Evolutionary conservation across 1,284 basidiomycete species (phyloP), one percentile per base, ranked within the genome.

Genomic region (Paramarasmius palmivorus): DNA sequence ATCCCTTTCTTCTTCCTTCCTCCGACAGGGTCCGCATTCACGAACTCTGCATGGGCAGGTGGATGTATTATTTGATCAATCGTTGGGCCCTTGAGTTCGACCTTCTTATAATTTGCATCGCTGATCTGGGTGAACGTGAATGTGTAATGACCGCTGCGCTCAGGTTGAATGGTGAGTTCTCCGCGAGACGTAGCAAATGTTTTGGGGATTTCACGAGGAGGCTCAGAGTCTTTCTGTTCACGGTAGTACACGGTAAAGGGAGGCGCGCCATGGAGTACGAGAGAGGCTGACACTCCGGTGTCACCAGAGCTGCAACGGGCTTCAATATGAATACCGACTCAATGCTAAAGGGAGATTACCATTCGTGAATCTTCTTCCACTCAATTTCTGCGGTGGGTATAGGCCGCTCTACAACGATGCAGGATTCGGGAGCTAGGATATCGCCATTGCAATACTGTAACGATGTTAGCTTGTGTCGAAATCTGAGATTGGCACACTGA

Each of bases 291-390:
- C 48, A 96, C 90, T 8, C 96, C 96, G 23, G 92, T 95, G 60
- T 98, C 94, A 12, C 95, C 93, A 34, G 93, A 94, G 67, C 95
- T 98, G 57, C 55, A 61, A 50, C 61, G n/a, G 4, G 35, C 32
- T n/a, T n/a, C n/a, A 6, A 52, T 52, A 50, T 53, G 45, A 39
- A 55, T 35, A 22, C 25, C 49, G 23, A 55, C 38, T 23, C 26
- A n/a, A 22, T 14, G 34, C 29, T 17, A 17, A 50, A 34, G 14
- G 20, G 35, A 32, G 35, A 22, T 37, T 62, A 90, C 92, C 93
- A 94, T 74, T 95, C 96, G 62, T 95, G 91, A 60, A 98, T 90
- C 50, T 90, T 88, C 63, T 88, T 89, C 81, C 95, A 94, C 66
- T 89, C 83, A 59, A 97, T 92, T 63, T 93, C 86, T 12, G 91